A percentile compares a stretch with the other conserved stretches of the same genome.
Evolutionary conservation across 176 grass and related monocot genomes (phyloP).

Genomic region (Carex pumila): DNA sequence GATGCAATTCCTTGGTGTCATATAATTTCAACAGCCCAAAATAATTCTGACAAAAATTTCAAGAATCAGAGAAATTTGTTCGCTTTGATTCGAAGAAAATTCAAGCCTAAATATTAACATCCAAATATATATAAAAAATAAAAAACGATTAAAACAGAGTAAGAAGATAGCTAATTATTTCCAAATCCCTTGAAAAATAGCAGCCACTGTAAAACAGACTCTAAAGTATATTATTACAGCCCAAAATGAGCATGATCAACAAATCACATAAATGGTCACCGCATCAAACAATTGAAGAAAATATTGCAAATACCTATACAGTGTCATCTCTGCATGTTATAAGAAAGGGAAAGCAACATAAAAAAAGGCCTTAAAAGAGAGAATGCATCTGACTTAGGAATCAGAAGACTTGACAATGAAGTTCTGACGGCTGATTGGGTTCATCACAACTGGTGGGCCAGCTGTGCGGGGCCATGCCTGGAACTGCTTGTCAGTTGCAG

Average conservation of each 20-base stretch:
- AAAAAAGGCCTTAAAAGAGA: neutral
- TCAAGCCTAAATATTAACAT: neutral
- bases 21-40: neutral
- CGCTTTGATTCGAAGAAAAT: neutral
- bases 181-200: neutral
- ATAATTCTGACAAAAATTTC: neutral
- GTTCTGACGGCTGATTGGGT: slow-evolving; percentile 86
- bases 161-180: neutral
- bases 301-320: neutral
- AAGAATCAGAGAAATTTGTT: neutral
- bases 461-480: slow-evolving; percentile 80
- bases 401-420: slow-evolving; percentile 73
- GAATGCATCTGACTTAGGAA: slow-evolving; percentile 16
- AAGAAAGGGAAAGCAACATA: neutral
- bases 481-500: slow-evolving; percentile 68
- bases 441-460: slow-evolving; percentile 76
- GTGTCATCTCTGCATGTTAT: slow-evolving; percentile 9
- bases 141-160: neutral
- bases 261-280: neutral
- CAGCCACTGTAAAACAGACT: neutral
- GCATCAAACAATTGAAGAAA: neutral
- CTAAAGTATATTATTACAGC: slow-evolving; percentile 10
- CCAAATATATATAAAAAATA: neutral
- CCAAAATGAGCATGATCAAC: slow-evolving; percentile 4
- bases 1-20: neutral